A percentile compares a stretch with the other conserved stretches of the same genome.
phyloP scores from a whole-genome alignment of 192 early-diverging fungal species.

The Obelidium mucronatum region DNA sequence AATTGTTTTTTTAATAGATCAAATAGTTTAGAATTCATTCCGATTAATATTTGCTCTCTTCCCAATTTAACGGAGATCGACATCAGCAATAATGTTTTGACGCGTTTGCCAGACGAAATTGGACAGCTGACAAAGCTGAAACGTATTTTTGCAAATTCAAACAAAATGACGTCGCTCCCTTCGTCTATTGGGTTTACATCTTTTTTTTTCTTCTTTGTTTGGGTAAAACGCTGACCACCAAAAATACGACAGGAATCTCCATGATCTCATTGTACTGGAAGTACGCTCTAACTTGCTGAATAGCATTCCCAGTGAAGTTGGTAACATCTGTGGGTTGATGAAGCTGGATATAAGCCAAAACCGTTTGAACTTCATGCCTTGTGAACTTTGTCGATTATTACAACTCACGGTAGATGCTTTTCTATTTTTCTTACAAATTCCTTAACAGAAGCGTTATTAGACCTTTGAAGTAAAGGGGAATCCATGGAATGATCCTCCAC shows the following conservation, averaged over 20 bases:
- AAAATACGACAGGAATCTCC: slow-evolving; percentile 39
- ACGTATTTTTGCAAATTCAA: slow-evolving; percentile 50
- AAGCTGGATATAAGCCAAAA: slow-evolving; percentile 47
- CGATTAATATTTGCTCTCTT: slow-evolving; percentile 57
- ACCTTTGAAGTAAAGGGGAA: slow-evolving; percentile 51
- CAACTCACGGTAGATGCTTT: slow-evolving; percentile 32
- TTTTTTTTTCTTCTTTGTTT: background rate
- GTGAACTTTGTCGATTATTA: slow-evolving; percentile 35
- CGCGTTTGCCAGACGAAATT: slow-evolving; percentile 51
- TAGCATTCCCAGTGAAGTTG: slow-evolving; percentile 44
- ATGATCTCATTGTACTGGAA: slow-evolving; percentile 48
- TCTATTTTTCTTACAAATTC: background rate
- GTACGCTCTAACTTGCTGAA: slow-evolving; percentile 46
- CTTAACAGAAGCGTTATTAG: slow-evolving; percentile 13
- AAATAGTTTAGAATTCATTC: slow-evolving; percentile 52
- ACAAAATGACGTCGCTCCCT: slow-evolving; percentile 55
- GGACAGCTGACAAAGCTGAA: slow-evolving; percentile 46
- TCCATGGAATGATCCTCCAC: slow-evolving; percentile 53
- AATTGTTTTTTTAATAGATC: too few species aligned
- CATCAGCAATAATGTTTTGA: slow-evolving; percentile 48
- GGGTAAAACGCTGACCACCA: too few species aligned
- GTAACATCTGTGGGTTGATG: slow-evolving; percentile 34
- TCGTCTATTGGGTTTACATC: slow-evolving; percentile 43
- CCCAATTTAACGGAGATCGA: slow-evolving; percentile 49
- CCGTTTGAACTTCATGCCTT: slow-evolving; percentile 49